phyloP scores from a whole-genome alignment of 2,329 filamentous ascomycete genomes.

The Aureobasidium sp. region DNA sequence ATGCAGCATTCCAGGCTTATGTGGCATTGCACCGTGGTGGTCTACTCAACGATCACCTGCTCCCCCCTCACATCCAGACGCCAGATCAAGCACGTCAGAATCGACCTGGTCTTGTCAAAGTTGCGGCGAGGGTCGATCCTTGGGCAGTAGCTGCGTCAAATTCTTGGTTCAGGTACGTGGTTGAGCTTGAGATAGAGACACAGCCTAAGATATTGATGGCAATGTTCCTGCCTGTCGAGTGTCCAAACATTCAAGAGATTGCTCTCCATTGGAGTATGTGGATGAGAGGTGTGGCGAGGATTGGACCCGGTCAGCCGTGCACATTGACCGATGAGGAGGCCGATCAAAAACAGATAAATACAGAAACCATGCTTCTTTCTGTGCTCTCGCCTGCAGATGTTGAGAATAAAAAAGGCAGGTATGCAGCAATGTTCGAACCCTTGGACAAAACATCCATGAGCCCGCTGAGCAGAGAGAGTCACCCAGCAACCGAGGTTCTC shows the following conservation, averaged over 20 bases:
- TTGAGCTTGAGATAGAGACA: slow-evolving; percentile 5
- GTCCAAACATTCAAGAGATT: slow-evolving; percentile 16
- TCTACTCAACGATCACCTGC: slow-evolving; percentile 68
- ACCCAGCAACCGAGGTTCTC: background rate
- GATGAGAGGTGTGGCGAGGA: background rate
- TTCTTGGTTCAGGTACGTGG: background rate
- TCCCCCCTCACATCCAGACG: slow-evolving; percentile 46
- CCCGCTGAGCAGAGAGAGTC: background rate
- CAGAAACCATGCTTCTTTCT: slow-evolving; percentile 2
- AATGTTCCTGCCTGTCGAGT: slow-evolving; percentile 21
- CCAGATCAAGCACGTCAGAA: slow-evolving; percentile 26
- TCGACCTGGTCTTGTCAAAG: slow-evolving; percentile 24
- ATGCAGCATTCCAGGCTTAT: slow-evolving; percentile 79
- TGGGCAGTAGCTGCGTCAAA: background rate
- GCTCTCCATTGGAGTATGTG: slow-evolving; percentile 23
- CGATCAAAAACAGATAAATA: background rate
- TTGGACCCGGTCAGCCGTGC: background rate
- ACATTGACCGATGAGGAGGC: background rate
- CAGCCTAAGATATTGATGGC: slow-evolving; percentile 9
- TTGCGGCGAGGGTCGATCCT: slow-evolving; percentile 11
- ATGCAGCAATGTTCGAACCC: slow-evolving; percentile 14
- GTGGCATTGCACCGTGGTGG: slow-evolving; percentile 60
- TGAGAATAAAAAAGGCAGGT: background rate
- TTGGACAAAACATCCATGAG: background rate
- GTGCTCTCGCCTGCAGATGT: background rate